Evolutionary conservation across 1,284 basidiomycete genomes (phyloP).

Genomic region (Heterobasidion irregulare): DNA sequence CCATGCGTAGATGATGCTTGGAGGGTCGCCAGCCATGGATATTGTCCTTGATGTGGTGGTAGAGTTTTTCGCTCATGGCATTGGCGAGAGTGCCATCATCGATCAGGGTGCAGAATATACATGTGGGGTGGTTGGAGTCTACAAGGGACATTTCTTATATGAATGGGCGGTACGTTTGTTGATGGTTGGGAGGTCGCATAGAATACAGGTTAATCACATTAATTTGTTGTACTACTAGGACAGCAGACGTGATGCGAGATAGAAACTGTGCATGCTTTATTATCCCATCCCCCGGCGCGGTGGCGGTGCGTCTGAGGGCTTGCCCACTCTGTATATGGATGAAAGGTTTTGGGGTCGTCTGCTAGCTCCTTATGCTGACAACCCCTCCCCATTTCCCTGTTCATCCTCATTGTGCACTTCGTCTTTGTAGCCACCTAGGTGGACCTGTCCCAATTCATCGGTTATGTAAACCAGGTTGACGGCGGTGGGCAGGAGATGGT

Average conservation of each 20-base stretch:
- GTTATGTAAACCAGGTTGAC: too few relatives aligned
- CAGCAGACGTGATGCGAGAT: too few relatives aligned
- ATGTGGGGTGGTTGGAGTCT: too few relatives aligned
- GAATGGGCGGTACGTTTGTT: background rate
- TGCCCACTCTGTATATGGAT: too few relatives aligned
- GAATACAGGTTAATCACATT: background rate
- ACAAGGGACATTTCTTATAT: background rate
- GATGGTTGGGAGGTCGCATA: background rate
- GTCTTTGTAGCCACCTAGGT: too few relatives aligned
- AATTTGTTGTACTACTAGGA: background rate
- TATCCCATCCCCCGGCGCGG: too few relatives aligned
- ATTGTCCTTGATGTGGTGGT: background rate
- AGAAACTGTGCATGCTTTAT: too few relatives aligned
- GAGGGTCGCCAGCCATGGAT: background rate
- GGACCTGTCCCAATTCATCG: too few relatives aligned
- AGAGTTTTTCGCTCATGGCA: background rate
- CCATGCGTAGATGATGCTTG: background rate
- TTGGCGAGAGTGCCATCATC: background rate
- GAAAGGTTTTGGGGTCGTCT: background rate
- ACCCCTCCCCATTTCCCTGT: background rate
- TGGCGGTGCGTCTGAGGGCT: background rate
- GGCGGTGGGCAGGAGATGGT: too few relatives aligned
- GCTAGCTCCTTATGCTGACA: background rate
- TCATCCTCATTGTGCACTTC: background rate
- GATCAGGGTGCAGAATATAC: background rate